Base-by-base conservation (phyloP, 2,329 filamentous ascomycete species). In the Drechslerella stenobrocha region DNA sequence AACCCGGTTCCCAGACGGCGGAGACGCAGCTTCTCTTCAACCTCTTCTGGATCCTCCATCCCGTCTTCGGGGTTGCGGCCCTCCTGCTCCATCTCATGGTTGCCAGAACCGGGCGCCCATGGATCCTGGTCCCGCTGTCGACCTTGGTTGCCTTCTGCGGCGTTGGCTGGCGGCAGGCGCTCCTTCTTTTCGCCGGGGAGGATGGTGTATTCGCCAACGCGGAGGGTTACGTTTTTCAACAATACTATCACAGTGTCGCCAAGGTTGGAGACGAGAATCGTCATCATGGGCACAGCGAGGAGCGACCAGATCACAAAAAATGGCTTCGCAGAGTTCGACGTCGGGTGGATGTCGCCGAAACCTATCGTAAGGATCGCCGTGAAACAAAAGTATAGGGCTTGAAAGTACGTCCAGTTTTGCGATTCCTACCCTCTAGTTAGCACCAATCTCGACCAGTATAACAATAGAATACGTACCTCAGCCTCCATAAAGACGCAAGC, bases 271-370 rank as follows among this genome's bases (percentile, higher is more conserved):
- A 95, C 88, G 9, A 96, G 81, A 15, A 95, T 86, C 0, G 91
- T 95, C 82, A 91, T 91, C 1, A 88, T 91, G 0, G 91, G 91
- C 2, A 96, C 81, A 0, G 90, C 90, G 23, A 96, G 81, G 0
- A 96, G 76, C 11, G 86, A 89, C 91, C 91, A 96, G 58, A 96
- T 86, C n/a, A 96, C 88, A 73, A 95, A 96, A 75, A 96, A 95
- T 0, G 88, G 84, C 56, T 88, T 86, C 0, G 88, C 89, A 0
- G 85, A 82, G 70, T 90, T 91, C 1, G 86, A 88, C n/a, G 84
- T 79, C 0, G 90, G 90, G 1, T 85, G 84, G 3, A 87, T 76
- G 71, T 95, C 90, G 2, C 91, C 91, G 72, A 95, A 96, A 0
- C 91, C 91, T 34, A 96, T 88, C 0, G 91, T 96, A 1, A 90